Evolutionary conservation across 345 rosid species (phyloP), one percentile per base, ranked within the genome.

Genomic region (Geranium rotundifolium): DNA sequence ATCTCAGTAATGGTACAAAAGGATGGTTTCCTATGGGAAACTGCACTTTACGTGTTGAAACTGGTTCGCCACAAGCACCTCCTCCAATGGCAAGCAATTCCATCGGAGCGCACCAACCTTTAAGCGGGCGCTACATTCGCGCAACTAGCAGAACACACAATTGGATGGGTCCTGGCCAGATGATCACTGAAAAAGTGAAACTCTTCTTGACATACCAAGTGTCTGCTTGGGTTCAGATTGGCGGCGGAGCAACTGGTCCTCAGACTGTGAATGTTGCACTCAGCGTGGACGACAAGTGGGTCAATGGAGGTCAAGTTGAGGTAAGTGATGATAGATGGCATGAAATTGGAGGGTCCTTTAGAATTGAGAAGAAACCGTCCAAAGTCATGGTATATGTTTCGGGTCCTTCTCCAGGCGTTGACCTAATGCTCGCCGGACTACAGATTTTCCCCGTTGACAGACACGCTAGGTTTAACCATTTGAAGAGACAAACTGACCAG

Each of bases 111-210:
- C 77, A 86, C 59, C 87, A 62, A 57, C 85, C 92, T 64, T 69
- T 89, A 62, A 87, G 95, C 63, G 98, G 98, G 19, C 82, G 69
- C 39, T 83, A 73, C 71, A 89, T 92, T 61, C 78, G 78, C 0
- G 88, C 70, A 49, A 80, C 87, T 65, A 92, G 83, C 67, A 85
- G 98, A 54, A 84, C 93, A 19, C 91, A 89, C 65, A 89, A 78
- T 57, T 92, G 97, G 98, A 92, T 92, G 97, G 98, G 98, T 58
- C 98, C 98, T 56, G 98, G 91, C 62, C 98, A 92, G 81, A 72
- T 77, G 63, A 92, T 92, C 71, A 84, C 95, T 10, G 95, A 89
- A 56, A 89, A 84, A 75, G 66, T 89, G 68, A 84, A 84, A 67
- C 80, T 86, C 37, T 90, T 87, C 67, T 66, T 87, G 80, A 86